phyloP scores from a whole-genome alignment of 306 rosid species.

The Begonia loranthoides region DNA sequence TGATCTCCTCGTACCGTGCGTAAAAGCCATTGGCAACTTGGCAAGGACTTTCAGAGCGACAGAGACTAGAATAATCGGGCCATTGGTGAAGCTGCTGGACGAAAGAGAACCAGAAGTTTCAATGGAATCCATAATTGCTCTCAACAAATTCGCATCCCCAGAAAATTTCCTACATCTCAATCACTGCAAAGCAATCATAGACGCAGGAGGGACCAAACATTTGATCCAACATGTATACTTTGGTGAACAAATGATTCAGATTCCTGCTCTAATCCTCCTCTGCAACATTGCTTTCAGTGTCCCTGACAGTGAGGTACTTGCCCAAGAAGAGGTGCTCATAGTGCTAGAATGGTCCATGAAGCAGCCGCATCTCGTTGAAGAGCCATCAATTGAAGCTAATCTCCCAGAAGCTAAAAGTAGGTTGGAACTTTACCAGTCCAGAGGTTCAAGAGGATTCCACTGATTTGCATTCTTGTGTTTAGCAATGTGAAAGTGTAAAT shows the following conservation, averaged over 20 bases:
- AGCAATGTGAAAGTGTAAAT: too few relatives aligned
- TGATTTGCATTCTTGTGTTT: too few relatives aligned
- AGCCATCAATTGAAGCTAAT: constrained; percentile 13
- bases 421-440: constrained; percentile 6
- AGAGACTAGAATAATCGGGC: constrained; percentile 35
- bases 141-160: constrained; percentile 43
- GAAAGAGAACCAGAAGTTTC: constrained; percentile 35
- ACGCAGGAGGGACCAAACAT: constrained; percentile 50
- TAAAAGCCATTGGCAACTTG: constrained; percentile 40
- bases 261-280: constrained; percentile 37
- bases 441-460: too few relatives aligned
- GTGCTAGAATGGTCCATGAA: constrained; percentile 54
- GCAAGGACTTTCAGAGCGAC: constrained; percentile 64
- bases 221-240: constrained; percentile 50
- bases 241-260: constrained; percentile 44
- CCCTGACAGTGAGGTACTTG: constrained; percentile 36
- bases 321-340: constrained; percentile 26
- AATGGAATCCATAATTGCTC: constrained; percentile 32
- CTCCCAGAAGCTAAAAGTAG: constrained; percentile 63
- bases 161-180: constrained; percentile 51
- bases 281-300: constrained; percentile 45
- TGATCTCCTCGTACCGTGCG: constrained; percentile 34
- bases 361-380: constrained; percentile 5
- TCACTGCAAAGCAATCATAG: constrained; percentile 57
- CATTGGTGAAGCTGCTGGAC: constrained; percentile 47